Evolutionary conservation across 257 asterid species (phyloP).

Genomic region (Nemophila menziesii): DNA sequence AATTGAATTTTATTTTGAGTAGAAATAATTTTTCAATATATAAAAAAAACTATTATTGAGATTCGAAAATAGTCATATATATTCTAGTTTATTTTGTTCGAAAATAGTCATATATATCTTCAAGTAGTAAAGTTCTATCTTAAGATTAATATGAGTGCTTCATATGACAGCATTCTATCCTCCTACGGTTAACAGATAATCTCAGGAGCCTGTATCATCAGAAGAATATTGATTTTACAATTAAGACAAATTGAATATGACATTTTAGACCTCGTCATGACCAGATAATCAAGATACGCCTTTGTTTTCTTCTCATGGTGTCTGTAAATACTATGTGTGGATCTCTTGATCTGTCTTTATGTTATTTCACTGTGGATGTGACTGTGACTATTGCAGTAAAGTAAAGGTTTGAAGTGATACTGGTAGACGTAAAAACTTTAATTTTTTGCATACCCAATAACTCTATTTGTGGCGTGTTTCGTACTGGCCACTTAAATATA

Average conservation of each 20-base stretch:
- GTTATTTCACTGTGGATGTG: background rate
- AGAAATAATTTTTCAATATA: too few species aligned
- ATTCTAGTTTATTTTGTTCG: too few species aligned
- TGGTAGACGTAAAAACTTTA: background rate
- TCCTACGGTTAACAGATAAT: too few species aligned
- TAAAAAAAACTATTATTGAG: too few species aligned
- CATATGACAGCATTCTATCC: too few species aligned
- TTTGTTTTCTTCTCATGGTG: background rate
- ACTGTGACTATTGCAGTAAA: slow-evolving; percentile 9
- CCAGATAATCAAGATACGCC: too few species aligned
- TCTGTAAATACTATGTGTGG: background rate
- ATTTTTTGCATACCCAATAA: background rate
- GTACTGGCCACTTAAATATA: slow-evolving; percentile 13
- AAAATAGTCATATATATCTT: too few species aligned
- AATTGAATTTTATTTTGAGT: too few species aligned
- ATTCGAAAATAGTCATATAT: too few species aligned
- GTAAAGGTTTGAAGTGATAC: background rate
- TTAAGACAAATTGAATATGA: background rate
- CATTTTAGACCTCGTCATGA: background rate
- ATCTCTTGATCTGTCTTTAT: background rate
- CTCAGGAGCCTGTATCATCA: too few species aligned
- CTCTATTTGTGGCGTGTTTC: slow-evolving; percentile 3
- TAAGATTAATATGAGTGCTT: too few species aligned
- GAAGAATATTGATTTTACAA: background rate
- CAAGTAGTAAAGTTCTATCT: too few species aligned